Evolutionary conservation across 345 rosid species (phyloP), one percentile per base, ranked within the genome.

Genomic region (Anastatica hierochuntica): DNA sequence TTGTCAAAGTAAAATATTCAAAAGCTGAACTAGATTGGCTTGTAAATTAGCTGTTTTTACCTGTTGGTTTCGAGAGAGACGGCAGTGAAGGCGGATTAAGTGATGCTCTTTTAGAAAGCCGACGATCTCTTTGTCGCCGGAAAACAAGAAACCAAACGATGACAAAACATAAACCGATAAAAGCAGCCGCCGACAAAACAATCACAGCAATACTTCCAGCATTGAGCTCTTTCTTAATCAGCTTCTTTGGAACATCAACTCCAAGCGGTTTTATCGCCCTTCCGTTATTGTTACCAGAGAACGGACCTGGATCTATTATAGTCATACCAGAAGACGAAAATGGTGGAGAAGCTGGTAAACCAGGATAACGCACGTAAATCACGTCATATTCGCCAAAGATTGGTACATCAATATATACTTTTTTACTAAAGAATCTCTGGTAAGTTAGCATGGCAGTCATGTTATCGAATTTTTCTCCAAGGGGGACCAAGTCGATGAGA

Each of bases 331-430:
- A 76, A 48, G 81, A 67, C 3, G 35, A 10, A 14, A 52, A 11
- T 49, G 98, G 98, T 1, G 98, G 98, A 58, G 98, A 78, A 34
- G 88, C 79, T 5, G 98, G 98, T 58, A 92, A 77, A 58, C 96
- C 96, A 33, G 80, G 95, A 70, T 92, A 92, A 45, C 70, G 85
- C 61, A 92, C 95, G 46, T 87, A 88, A 20, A 88, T 39, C 37
- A 85, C 94, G 60, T 92, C 79, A 52, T 88, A 92, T 51, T 67
- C 79, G 45, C 98, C 90, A 30, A 88, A 92, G 49, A 61, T 56
- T 1, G 83, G 78, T 48, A 75, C 44, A 13, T 77, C 78, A 64
- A 90, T 80, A 11, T 58, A 72, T 8, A 92, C 81, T 76, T 79
- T 74, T 65, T 85, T 92, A 43, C 73, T 81, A 80, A 82, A 92